Base-by-base conservation (phyloP, 257 asterid species). In the Paraleonurus japonicus region DNA sequence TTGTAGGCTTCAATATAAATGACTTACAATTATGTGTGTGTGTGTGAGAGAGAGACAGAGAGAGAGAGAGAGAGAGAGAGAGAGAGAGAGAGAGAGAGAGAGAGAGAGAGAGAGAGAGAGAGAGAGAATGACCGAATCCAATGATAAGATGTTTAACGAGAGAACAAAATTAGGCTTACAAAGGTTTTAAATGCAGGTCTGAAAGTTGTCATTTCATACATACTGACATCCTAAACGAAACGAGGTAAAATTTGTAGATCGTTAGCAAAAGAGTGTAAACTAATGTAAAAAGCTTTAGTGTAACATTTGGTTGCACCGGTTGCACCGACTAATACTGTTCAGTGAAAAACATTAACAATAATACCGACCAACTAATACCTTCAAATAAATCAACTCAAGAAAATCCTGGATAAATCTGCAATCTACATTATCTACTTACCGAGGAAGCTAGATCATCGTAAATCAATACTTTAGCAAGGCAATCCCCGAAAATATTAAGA, bases 371-470 rank as follows among this genome's bases (percentile, higher is more conserved):
- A n/a, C n/a, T n/a, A n/a, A n/a, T n/a, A n/a, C n/a, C n/a, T 39
- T 20, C 67, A 22, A 39, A 17, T 61, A 19, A 67, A 9, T 47
- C 22, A 30, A 57, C 27, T 51, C 8, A 20, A 54, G 35, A 4
- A 64, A 43, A 67, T 12, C 15, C 6, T 6, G 3, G 76, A 41
- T 15, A 68, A 67, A 58, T 41, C 72, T 32, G 27, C 62, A 61
- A 51, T 13, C 13, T 64, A 30, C 7, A 0, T 62, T 23, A 50
- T 70, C 64, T 69, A 85, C 97, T 89, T 82, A 95, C 99, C 43
- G 99, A 95, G 67, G 94, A 91, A 79, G 99, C 96, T 67, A 95
- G 93, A 84, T 95, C 99, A 24, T 92, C 95, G 12, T 95, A 80
- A 54, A 84, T 77, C 81, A 95, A 79, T 71, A 95, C 84, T 90